Percentiles rank a stretch among this genome's conserved stretches.
These are phyloP conservation scores for Apiospora malaysiana DNA, from an alignment of 2,329 filamentous ascomycete genomes.

Conservation along the genomic window DNA sequence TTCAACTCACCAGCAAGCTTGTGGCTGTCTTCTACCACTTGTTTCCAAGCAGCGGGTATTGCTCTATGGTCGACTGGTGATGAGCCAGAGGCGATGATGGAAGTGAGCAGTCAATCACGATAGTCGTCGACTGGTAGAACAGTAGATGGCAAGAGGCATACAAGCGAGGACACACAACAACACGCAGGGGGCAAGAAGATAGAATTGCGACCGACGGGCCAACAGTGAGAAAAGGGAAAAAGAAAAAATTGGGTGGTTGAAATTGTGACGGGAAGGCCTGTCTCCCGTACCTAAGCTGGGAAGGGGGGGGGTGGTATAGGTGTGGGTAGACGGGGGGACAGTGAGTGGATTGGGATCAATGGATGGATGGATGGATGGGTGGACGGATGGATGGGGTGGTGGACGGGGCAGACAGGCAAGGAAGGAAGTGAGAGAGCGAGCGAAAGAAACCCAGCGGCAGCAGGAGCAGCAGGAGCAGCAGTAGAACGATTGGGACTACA, in stretches of 20 bases:
- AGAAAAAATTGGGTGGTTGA: conserved; percentile 40
- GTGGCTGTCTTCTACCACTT: conserved; percentile 7
- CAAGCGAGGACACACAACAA: conserved; percentile 18
- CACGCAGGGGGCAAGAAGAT: conserved; percentile 26
- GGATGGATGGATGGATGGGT: conserved; percentile 28
- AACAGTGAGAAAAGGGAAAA: conserved; percentile 26
- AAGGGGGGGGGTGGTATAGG: conserved; percentile 5
- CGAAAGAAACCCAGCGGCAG: not conserved
- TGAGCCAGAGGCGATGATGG: conserved; percentile 18
- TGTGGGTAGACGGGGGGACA: conserved; percentile 27
- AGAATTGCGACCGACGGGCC: conserved; percentile 27
- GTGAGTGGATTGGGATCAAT: conserved; percentile 28
- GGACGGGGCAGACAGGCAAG: no score
- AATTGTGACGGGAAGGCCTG: conserved; percentile 37
- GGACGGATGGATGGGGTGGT: not conserved
- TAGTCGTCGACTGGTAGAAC: conserved; percentile 14
- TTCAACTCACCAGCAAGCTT: conserved; percentile 9
- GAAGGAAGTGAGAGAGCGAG: not conserved
- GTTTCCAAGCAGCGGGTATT: not conserved
- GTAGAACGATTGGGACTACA: no score
- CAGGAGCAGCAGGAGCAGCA: not conserved
- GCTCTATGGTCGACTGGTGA: not conserved
- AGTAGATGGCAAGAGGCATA: conserved; percentile 9
- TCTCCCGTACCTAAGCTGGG: conserved; percentile 24
- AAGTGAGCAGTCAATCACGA: conserved; percentile 11